These are phyloP conservation scores for Metschnikowia similis DNA, from an alignment of 805 yeast genomes.

Conservation along the genomic window DNA sequence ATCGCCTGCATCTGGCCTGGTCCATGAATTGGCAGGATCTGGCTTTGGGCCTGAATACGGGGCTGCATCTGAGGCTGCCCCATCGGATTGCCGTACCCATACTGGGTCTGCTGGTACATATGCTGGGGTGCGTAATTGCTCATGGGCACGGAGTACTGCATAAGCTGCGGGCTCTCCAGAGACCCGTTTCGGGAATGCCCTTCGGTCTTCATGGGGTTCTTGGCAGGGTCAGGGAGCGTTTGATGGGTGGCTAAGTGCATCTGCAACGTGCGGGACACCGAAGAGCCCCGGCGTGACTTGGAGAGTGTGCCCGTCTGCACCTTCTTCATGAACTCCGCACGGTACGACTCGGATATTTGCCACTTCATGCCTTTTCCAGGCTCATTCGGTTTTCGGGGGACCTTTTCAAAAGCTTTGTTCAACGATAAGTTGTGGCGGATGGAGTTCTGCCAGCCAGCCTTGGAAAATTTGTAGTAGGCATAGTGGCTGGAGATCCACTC, in stretches of 20 bases:
- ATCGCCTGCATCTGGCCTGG: neutral
- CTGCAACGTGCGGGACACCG: constrained; percentile 76
- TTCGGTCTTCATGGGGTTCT: constrained; percentile 1
- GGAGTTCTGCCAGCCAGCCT: constrained; percentile 98
- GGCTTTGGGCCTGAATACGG: neutral
- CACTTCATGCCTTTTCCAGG: constrained; percentile 99
- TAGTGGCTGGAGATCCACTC: constrained; percentile 84
- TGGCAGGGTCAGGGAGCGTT: constrained; percentile 42
- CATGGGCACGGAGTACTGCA: neutral
- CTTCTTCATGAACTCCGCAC: constrained; percentile 78
- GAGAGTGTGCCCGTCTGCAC: constrained; percentile 71
- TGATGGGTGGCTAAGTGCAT: constrained; percentile 63
- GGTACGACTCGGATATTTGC: constrained; percentile 86
- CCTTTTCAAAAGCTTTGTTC: constrained; percentile 96
- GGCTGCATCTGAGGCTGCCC: constrained; percentile 1
- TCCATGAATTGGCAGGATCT: neutral
- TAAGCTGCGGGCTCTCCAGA: neutral
- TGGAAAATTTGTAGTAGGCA: constrained; percentile 86
- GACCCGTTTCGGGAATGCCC: neutral
- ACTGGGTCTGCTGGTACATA: constrained; percentile 3
- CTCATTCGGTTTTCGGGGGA: constrained; percentile 90
- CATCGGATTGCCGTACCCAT: neutral
- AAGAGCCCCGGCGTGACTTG: constrained; percentile 73
- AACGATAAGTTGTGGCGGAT: constrained; percentile 91
- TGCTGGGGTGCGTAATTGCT: neutral